Base-by-base conservation (phyloP, 2,329 filamentous ascomycete species). In the Ascochyta fabae region DNA sequence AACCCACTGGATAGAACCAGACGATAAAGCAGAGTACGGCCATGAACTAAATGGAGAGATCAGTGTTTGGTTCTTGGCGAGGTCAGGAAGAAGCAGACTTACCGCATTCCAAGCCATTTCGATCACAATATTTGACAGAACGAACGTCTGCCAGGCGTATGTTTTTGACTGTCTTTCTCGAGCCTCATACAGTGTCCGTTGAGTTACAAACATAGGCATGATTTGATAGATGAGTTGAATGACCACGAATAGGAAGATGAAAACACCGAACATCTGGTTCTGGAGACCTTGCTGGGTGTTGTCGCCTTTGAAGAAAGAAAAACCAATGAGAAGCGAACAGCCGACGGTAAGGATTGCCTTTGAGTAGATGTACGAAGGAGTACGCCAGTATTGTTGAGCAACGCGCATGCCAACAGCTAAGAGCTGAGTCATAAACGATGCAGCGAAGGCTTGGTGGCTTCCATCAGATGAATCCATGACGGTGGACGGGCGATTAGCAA, bases 91-190 rank as follows among this genome's bases (percentile, higher is more conserved):
- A 88, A 3, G 93, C 22, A 29, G 2, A 89, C 84, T 41, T 80
- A 56, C 40, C 74, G 80, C 68, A 75, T 81, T 39, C 85, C 80
- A 2, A 68, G 74, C 48, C 74, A 91, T 80, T 68, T 92, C 89
- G 41, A 89, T 87, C 1, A 88, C 48, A 52, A 92, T 84, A 67
- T 90, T 90, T 64, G 87, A 84, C 3, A 88, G 75, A 65, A 92
- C 82, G 73, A 92, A 92, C 1, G 83, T 86, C 64, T 86, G 82
- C 89, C 89, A 92, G 0, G 86, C 89, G 76, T 92, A 92, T 0
- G 86, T 81, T 66, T 90, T 90, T 68, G 83, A 85, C 0, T 87
- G 83, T 1, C 83, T 77, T 62, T 87, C 84, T 42, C 84, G 83
- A 10, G 81, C 83, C 72, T 86, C 84, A 68, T 85, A 86, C 3